Evolutionary conservation across 2,329 filamentous ascomycete genomes (phyloP).

Genomic region (Raffaelea arxii): DNA sequence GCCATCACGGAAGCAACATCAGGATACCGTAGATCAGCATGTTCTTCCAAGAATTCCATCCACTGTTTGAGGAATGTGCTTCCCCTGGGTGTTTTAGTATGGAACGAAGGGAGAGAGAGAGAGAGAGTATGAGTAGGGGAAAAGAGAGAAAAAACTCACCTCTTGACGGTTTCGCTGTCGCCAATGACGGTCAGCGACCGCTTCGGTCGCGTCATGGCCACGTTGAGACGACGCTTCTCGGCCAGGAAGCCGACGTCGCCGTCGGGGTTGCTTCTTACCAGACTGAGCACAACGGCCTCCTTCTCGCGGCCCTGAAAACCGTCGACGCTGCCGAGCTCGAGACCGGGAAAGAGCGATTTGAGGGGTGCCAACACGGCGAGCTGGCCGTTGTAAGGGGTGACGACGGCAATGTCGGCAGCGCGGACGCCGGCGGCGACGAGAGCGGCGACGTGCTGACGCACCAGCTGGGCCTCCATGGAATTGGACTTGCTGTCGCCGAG

Average conservation of each 20-base stretch:
- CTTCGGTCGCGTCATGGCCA: conserved; percentile 93
- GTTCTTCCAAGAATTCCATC: conserved; percentile 86
- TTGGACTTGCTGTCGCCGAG: conserved; percentile 72
- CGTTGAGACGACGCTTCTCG: conserved; percentile 86
- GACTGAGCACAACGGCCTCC: conserved; percentile 83
- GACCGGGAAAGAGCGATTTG: conserved; percentile 69
- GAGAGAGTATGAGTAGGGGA: neutral
- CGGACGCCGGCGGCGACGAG: conserved; percentile 70
- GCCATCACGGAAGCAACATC: conserved; percentile 40
- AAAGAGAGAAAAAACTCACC: conserved; percentile 34
- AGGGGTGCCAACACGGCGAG: conserved; percentile 70
- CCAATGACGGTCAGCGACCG: conserved; percentile 85
- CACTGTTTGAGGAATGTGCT: conserved; percentile 77
- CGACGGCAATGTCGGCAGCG: conserved; percentile 78
- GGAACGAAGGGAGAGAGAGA: conserved; percentile 13
- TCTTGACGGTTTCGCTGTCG: conserved; percentile 85
- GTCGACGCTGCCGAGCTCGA: conserved; percentile 94
- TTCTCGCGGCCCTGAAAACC: conserved; percentile 95
- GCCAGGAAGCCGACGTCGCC: conserved; percentile 87
- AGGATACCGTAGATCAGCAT: conserved; percentile 84
- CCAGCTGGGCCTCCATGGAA: conserved; percentile 77
- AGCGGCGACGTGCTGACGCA: conserved; percentile 64
- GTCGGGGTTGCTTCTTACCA: conserved; percentile 84
- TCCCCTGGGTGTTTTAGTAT: conserved; percentile 44
- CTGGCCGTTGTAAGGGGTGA: conserved; percentile 96